A percentile compares a stretch with the other conserved stretches of the same genome.
Conservation (phyloP, 345 rosid genomes). For the Eucalyptus victrix region DNA sequence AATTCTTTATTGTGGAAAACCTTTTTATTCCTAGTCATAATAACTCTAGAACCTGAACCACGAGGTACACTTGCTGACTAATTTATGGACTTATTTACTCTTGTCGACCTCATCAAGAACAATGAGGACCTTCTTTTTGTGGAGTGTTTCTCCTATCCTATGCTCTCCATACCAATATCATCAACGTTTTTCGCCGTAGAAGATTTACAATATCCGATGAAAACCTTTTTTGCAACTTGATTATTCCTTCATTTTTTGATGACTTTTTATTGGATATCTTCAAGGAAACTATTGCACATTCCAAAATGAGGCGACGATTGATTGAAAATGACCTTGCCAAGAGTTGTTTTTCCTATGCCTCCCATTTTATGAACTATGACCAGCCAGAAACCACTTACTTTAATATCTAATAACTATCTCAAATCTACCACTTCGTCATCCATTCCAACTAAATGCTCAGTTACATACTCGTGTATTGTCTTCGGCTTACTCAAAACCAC, state of each 20-base stretch:
- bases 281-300: neutral
- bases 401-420: too few relatives aligned
- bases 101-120: neutral
- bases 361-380: neutral
- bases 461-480: too few relatives aligned
- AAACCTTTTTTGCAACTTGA: neutral
- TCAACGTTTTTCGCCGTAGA: rapidly evolving
- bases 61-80: neutral
- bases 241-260: neutral
- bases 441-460: too few relatives aligned
- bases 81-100: neutral
- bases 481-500: too few relatives aligned
- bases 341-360: neutral
- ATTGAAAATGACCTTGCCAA: neutral
- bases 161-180: neutral
- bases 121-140: neutral
- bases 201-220: neutral
- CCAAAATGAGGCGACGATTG: neutral
- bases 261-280: neutral
- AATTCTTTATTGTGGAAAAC: neutral
- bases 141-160: neutral
- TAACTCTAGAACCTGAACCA: neutral
- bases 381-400: too few relatives aligned
- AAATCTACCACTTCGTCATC: too few relatives aligned
- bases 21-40: neutral